Percentiles rank a stretch among this genome's conserved stretches.
Evolutionary conservation across 768 basidiomycete genomes (phyloP).

Genomic region (Scleroderma citrinum): DNA sequence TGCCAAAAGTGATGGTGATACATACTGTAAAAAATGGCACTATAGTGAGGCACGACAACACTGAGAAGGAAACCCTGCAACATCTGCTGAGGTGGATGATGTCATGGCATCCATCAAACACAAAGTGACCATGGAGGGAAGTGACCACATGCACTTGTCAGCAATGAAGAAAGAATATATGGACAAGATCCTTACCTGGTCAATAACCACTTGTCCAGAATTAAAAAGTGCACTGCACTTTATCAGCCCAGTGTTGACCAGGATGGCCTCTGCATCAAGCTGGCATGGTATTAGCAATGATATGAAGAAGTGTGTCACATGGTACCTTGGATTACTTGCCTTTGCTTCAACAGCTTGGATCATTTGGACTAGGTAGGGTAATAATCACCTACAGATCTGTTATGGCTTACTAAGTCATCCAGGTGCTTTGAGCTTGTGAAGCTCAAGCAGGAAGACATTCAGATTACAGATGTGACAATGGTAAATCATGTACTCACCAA

Average conservation of each 20-base stretch:
- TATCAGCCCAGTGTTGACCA: too few relatives aligned
- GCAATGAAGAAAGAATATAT: conserved; percentile 16
- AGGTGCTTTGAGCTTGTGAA: conserved; percentile 30
- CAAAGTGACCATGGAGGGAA: too few relatives aligned
- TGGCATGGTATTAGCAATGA: too few relatives aligned
- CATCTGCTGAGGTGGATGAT: conserved; percentile 15
- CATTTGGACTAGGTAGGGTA: not conserved
- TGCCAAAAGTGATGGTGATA: not conserved
- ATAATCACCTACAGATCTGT: not conserved
- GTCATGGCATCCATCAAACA: conserved; percentile 23
- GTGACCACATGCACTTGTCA: conserved; percentile 22
- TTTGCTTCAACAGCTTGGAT: not conserved
- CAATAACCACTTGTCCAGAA: not conserved
- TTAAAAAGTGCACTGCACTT: not conserved
- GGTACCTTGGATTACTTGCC: not conserved
- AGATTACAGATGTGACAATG: not conserved
- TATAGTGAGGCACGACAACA: conserved; percentile 14
- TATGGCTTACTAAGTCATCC: not conserved
- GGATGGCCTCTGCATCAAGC: too few relatives aligned
- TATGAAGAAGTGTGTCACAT: not conserved
- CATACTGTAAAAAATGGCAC: conserved; percentile 10
- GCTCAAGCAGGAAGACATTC: conserved; percentile 19
- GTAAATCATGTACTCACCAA: conserved; percentile 1
- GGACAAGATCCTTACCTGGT: not conserved
- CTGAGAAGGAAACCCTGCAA: conserved; percentile 27